Evolutionary conservation across 495 filamentous ascomycete species (phyloP), one percentile per base, ranked within the genome.

Genomic region (Tetracladium setigerum): DNA sequence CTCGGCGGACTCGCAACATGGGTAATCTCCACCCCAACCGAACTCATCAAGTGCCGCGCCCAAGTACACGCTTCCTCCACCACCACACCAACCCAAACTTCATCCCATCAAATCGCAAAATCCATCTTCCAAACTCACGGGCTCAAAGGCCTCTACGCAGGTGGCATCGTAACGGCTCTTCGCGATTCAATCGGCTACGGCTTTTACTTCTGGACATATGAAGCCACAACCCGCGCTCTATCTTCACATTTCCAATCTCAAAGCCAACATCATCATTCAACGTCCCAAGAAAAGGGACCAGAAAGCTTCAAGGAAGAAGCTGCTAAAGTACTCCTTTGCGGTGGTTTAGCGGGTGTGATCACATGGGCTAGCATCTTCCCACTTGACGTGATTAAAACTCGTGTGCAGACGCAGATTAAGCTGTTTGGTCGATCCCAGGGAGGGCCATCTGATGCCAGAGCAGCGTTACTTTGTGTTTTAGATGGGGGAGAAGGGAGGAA

Each of bases 191-290:
- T 95, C 47, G 89, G 89, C 15, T 95, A 94, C 62, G 89, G 89
- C 3, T 95, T 95, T 59, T 95, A 95, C 61, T 95, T 95, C 63
- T 89, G 82, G 81, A 80, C 82, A 12, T 96, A 95, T 57, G 86
- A 95, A 63, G 22, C 22, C 22, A 27, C 22, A 27, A 27, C 22
- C 3, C 22, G 22, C 22, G 22, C 22, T 3, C 22, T 27, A 27
- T 27, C 22, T 3, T 27, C 22, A 27, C 7, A 27, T 27, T 3
- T 27, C 22, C 22, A 7, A 27, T 27, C 22, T 27, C 22, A 27
- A 27, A 27, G 7, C 22, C 22, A 27, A 27, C 3, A 27, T 27
- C 22, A 27, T 7, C 22, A 3, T 3, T 43, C 41, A 14, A 30
- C 48, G 5, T 27, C 12, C 17, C 37, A 27, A 30, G 34, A 39